A percentile compares a stretch with the other conserved stretches of the same genome.
Evolutionary conservation across 306 rosid genomes (phyloP).

Genomic region (Mimosa bimucronata): DNA sequence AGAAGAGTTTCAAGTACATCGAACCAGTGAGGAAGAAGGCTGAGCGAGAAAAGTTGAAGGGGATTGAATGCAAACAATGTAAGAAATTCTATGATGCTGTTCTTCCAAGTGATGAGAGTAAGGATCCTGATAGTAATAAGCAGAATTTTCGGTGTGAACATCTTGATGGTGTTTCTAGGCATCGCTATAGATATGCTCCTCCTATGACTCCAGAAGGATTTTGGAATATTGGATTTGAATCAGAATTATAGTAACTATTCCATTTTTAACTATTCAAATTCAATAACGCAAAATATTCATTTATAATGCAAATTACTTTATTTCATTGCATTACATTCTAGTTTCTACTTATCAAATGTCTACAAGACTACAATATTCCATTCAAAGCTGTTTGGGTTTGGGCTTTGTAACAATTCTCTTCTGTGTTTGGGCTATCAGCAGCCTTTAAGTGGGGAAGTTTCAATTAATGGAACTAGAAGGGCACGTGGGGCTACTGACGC

Average conservation of each 20-base stretch:
- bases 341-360: too few species aligned
- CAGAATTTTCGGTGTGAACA: slow-evolving; percentile 78
- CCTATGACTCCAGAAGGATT: slow-evolving; percentile 98
- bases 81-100: slow-evolving; percentile 90
- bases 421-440: neutral
- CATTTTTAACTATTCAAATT: neutral
- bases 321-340: too few species aligned
- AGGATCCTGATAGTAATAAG: slow-evolving; percentile 45
- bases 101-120: slow-evolving; percentile 63
- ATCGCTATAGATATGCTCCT: slow-evolving; percentile 88
- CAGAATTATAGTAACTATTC: slow-evolving; percentile 57
- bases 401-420: neutral
- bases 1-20: slow-evolving; percentile 71
- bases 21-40: slow-evolving; percentile 94
- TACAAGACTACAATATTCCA: neutral
- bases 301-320: too few species aligned
- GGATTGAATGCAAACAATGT: slow-evolving; percentile 94
- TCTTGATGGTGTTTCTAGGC: slow-evolving; percentile 96
- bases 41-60: slow-evolving; percentile 85
- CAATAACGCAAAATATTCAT: neutral
- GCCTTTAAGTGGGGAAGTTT: neutral
- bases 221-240: slow-evolving; percentile 98
- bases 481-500: neutral
- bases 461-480: neutral
- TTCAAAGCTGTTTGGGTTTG: neutral